Base-by-base conservation (phyloP, 2,329 filamentous ascomycete species). In the Zarea fungicola region DNA sequence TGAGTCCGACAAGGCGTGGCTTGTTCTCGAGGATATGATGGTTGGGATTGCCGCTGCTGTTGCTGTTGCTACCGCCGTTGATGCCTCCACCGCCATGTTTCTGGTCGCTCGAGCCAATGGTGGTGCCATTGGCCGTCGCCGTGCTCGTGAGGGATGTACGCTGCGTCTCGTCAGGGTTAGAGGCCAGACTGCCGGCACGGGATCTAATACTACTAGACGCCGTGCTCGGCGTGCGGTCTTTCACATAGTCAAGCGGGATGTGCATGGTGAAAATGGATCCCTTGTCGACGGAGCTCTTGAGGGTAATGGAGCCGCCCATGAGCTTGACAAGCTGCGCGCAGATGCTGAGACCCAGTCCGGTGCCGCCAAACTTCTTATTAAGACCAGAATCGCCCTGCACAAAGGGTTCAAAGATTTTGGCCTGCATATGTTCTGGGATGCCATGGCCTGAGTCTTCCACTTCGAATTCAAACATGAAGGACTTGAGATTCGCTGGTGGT, bases 321-420 rank as follows among this genome's bases (percentile, higher is more conserved):
- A 96, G 70, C n/a, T 74, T 81, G 3, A 89, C 87, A 32, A 96
- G 72, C 63, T 96, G 91, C 19, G 88, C 85, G 67, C 89, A 95
- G 59, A 96, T 96, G 61, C 87, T 92, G 48, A 96, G 67, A 1
- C 91, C 91, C 2, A 96, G 72, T 5, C 91, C 91, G 1, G 91
- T 96, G 14, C 91, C 91, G 18, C 89, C 90, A 60, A 85, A 95
- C 61, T 93, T 95, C 66, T 89, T 93, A 70, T 86, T 95, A n/a
- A 96, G 69, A 1, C 89, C 87, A 2, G 93, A 71, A 61, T 96
- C 90, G n/a, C 87, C 91, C 65, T 96, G 91, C 0, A 96, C 87
- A 61, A 96, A 96, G 1, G 91, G 91, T 63, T 96, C 91, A 62
- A 96, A 96, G 9, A 96, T 89, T 57, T 84, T 85, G 50, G 87